Evolutionary conservation across 2,329 filamentous ascomycete genomes (phyloP), one percentile per base, ranked within the genome.

Genomic region (Alternaria brassicicola): DNA sequence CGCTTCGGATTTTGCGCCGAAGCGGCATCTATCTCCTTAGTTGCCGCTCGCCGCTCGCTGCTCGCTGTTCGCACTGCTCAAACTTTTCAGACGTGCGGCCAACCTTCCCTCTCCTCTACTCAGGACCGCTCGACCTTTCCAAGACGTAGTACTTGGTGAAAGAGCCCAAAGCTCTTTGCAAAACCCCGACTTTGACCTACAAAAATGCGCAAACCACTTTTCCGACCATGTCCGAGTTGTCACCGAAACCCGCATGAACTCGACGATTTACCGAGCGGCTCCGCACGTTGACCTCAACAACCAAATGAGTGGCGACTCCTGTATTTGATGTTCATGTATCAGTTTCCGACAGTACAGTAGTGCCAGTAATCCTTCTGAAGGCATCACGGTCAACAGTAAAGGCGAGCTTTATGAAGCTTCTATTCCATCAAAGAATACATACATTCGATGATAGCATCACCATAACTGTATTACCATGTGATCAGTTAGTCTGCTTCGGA

Each of bases 11-110:
- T 52, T 50, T 50, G 30, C 52, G 69, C 68, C 66, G 68, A 55
- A 64, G 56, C 69, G 69, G 69, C 68, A 70, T 72, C 66, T 62
- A 70, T 72, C 66, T 62, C 36, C 55, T 41, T 52, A 59, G 51
- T 55, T 69, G 67, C 66, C 68, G 67, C 55, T 59, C 52, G 66
- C 65, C 62, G 67, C 38, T 65, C 39, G 47, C 35, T 35, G 49
- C 55, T 48, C 28, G 47, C 35, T 35, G 49, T 49, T 48, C 28
- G 30, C 51, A 45, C 21, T 47, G 28, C 31, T 39, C n/a, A 15
- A 21, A 23, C 36, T n/a, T 47, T 15, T 19, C 43, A 30, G 4
- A 33, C 10, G 23, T 43, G 42, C 45, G 43, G 36, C 30, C 38
- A n/a, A 43, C 25, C 26, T 43, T 33, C 31, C 12, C 1, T 39